These are phyloP conservation scores for Rubroboletus pulcherrimus DNA, from an alignment of 768 basidiomycete genomes.

Conservation along the genomic window DNA sequence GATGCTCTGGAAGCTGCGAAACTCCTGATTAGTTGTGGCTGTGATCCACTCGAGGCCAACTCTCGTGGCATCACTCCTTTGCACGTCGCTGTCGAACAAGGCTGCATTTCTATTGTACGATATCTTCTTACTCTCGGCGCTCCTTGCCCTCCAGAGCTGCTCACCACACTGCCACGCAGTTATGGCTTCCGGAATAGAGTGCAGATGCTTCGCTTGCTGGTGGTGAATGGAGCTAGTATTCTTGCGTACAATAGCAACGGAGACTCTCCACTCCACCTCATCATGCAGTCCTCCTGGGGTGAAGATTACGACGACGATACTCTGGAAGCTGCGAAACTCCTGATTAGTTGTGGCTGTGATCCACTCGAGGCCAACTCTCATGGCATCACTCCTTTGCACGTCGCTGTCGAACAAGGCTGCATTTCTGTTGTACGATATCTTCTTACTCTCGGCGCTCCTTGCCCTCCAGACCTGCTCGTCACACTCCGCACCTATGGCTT, in stretches of 20 bases:
- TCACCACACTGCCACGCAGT: too few species aligned
- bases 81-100: too few species aligned
- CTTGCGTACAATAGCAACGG: background rate
- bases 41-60: too few species aligned
- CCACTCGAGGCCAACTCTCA: background rate
- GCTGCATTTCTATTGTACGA: too few species aligned
- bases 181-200: too few species aligned
- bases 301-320: background rate
- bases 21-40: too few species aligned
- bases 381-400: background rate
- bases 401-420: background rate
- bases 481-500: background rate
- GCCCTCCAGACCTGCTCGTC: background rate
- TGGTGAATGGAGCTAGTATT: background rate
- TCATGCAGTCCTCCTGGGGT: background rate
- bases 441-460: background rate
- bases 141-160: too few species aligned
- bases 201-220: background rate
- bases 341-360: background rate
- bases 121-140: too few species aligned
- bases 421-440: background rate
- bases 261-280: background rate
- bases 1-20: too few species aligned
- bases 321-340: background rate
- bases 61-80: too few species aligned